These are phyloP conservation scores for Tricholoma terreum DNA, from an alignment of 768 basidiomycete genomes.

Conservation along the genomic window DNA sequence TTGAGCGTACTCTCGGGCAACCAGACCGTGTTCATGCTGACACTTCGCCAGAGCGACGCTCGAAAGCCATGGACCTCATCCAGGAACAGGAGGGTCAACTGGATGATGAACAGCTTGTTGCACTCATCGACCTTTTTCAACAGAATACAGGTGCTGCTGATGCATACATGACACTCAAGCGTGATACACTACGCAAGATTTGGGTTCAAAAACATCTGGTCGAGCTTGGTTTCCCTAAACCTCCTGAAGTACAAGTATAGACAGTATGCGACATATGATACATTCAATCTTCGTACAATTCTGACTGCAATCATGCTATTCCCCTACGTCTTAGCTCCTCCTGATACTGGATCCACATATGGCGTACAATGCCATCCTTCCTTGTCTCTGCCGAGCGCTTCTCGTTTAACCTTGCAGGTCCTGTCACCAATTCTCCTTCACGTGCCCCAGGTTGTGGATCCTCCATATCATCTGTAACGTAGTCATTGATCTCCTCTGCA, in stretches of 20 bases:
- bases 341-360: background rate
- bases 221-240: too few relatives aligned
- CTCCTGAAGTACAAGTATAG: too few relatives aligned
- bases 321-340: background rate
- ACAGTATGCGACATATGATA: too few relatives aligned
- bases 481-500: background rate
- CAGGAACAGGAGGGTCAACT: too few relatives aligned
- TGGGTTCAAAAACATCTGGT: background rate
- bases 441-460: background rate
- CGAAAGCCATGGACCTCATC: background rate
- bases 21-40: background rate
- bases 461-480: background rate
- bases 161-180: too few relatives aligned
- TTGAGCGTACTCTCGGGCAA: background rate
- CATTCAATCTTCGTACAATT: background rate
- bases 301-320: background rate
- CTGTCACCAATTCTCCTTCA: background rate
- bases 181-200: background rate
- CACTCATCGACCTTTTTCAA: background rate
- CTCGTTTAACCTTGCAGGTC: background rate
- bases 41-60: background rate
- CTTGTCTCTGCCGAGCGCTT: background rate
- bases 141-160: background rate
- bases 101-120: background rate
- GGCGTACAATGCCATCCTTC: background rate